These are phyloP conservation scores for Catunica adiposa DNA, from an alignment of 2,329 filamentous ascomycete species.

Conservation along the genomic window DNA sequence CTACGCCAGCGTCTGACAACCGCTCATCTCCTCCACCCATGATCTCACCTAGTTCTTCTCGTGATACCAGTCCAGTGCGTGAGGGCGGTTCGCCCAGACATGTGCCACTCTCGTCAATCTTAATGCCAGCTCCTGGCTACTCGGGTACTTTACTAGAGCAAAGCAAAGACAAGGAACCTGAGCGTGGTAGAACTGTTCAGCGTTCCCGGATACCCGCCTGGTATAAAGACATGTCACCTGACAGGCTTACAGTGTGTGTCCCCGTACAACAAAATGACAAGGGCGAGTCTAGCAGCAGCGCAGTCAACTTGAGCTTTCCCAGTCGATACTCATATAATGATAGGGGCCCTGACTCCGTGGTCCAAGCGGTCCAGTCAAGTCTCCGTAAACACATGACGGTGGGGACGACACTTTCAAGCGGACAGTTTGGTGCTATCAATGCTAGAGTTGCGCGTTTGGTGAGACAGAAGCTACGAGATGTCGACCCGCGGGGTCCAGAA, in stretches of 20 bases:
- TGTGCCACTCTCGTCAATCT: background rate
- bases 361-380: conserved; percentile 6
- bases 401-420: conserved; percentile 2
- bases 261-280: background rate
- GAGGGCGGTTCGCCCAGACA: background rate
- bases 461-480: background rate
- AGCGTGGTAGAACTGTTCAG: conserved; percentile 1
- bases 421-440: conserved; percentile 11
- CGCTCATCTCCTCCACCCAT: background rate
- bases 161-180: background rate
- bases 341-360: conserved; percentile 4
- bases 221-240: conserved; percentile 1
- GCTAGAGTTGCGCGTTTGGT: conserved; percentile 4
- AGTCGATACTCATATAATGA: conserved; percentile 6
- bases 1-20: background rate
- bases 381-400: conserved; percentile 10
- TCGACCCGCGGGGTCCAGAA: background rate
- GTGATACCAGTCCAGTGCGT: background rate
- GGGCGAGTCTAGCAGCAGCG: background rate
- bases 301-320: background rate
- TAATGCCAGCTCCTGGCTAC: background rate
- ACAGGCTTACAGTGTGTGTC: background rate
- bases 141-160: background rate
- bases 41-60: background rate
- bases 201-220: background rate